These are phyloP conservation scores for Colletotrichum filicis DNA, from an alignment of 2,329 filamentous ascomycete species.

Conservation along the genomic window DNA sequence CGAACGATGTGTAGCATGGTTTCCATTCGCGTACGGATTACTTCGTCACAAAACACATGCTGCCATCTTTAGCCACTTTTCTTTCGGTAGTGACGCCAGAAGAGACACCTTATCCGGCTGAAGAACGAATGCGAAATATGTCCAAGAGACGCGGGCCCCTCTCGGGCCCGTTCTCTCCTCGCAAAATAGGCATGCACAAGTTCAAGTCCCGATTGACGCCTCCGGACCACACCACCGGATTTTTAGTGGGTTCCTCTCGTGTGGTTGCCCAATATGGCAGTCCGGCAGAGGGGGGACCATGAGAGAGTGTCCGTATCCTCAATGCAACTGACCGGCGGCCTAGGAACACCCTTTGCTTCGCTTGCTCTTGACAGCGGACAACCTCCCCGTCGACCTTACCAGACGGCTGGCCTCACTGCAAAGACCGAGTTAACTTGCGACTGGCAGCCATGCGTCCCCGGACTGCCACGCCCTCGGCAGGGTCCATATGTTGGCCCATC, in stretches of 20 bases:
- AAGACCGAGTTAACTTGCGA: neutral
- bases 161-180: slow-evolving; percentile 11
- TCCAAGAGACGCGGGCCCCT: neutral
- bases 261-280: slow-evolving; percentile 21
- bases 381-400: neutral
- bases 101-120: neutral
- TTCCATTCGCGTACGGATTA: neutral
- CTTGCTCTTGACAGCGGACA: neutral
- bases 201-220: slow-evolving; percentile 9
- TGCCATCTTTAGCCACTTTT: neutral
- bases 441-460: slow-evolving; percentile 10
- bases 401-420: neutral
- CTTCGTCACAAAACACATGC: neutral
- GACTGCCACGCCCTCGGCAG: slow-evolving; percentile 22
- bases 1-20: neutral
- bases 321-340: neutral
- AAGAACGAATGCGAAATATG: neutral
- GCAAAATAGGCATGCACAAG: neutral
- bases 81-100: neutral
- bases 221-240: slow-evolving; percentile 24
- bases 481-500: slow-evolving; percentile 14
- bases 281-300: slow-evolving; percentile 4
- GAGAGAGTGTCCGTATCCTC: neutral
- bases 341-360: neutral
- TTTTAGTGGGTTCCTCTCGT: neutral